Percentiles rank a stretch among this genome's conserved stretches.
phyloP scores from a whole-genome alignment of 2,329 filamentous ascomycete genomes.

The Pseudogymnoascus destructans region DNA sequence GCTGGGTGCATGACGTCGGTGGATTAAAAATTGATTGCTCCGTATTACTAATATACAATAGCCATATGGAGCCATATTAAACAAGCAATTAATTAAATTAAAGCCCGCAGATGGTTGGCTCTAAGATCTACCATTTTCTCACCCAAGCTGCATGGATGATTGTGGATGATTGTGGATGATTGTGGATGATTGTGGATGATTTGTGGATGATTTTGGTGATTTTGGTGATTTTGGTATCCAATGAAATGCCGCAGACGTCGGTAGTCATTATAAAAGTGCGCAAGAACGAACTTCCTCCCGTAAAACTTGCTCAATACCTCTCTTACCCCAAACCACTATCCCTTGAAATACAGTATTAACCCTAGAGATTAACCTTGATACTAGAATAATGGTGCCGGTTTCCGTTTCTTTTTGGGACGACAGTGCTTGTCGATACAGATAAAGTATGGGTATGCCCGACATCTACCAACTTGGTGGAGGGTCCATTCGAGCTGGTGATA shows the following conservation, averaged over 20 bases:
- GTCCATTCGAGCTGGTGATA: not conserved
- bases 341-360: not conserved
- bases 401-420: not conserved
- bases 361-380: not conserved
- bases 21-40: not conserved
- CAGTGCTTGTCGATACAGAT: not conserved
- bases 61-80: not conserved
- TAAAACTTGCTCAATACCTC: constrained; percentile 1
- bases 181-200: too few species aligned
- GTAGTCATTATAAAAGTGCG: not conserved
- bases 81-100: not conserved
- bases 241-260: not conserved
- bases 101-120: not conserved
- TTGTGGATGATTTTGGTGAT: too few species aligned
- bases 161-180: not conserved
- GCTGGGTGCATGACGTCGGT: not conserved
- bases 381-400: not conserved
- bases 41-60: not conserved
- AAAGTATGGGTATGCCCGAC: not conserved
- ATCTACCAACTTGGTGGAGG: not conserved
- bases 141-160: not conserved
- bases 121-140: not conserved
- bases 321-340: not conserved
- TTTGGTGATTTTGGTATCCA: too few species aligned
- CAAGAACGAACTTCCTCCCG: not conserved